Conservation (phyloP, 106 monocot species). For the Dendrobium officinale region DNA sequence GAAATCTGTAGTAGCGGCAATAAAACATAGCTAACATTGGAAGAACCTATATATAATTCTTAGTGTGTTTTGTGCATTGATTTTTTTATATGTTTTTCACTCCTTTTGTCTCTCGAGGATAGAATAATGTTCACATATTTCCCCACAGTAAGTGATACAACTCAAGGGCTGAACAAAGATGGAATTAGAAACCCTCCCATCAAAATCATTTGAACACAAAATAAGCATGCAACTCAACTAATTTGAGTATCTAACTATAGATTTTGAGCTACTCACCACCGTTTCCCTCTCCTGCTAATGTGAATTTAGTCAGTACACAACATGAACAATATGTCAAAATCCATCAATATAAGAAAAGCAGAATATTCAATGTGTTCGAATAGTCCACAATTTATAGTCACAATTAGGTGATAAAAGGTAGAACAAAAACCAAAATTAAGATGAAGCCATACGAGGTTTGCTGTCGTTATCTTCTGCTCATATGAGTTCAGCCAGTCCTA, state of each 20-base stretch:
- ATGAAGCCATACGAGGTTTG: not conserved
- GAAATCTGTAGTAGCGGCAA: too few species aligned
- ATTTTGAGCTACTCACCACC: not conserved
- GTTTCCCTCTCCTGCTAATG: not conserved
- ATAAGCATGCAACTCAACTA: not conserved
- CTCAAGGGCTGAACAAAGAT: not conserved
- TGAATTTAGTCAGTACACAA: not conserved
- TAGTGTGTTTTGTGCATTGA: too few species aligned
- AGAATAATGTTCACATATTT: too few species aligned
- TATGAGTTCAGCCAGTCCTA: slow-evolving; percentile 39
- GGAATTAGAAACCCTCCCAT: not conserved
- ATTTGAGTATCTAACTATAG: not conserved
- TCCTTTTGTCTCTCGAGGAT: too few species aligned
- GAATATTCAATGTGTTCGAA: not conserved
- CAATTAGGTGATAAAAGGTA: not conserved
- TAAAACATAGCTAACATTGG: too few species aligned
- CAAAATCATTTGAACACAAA: not conserved
- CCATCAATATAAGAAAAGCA: not conserved
- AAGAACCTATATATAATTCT: too few species aligned
- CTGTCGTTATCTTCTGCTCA: slow-evolving; percentile 11
- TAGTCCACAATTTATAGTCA: not conserved
- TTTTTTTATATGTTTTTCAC: too few species aligned
- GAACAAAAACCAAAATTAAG: not conserved
- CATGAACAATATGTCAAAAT: not conserved
- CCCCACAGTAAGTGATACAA: not conserved